Evolutionary conservation across 495 filamentous ascomycete species (phyloP).

Genomic region (Talaromyces borbonicus): DNA sequence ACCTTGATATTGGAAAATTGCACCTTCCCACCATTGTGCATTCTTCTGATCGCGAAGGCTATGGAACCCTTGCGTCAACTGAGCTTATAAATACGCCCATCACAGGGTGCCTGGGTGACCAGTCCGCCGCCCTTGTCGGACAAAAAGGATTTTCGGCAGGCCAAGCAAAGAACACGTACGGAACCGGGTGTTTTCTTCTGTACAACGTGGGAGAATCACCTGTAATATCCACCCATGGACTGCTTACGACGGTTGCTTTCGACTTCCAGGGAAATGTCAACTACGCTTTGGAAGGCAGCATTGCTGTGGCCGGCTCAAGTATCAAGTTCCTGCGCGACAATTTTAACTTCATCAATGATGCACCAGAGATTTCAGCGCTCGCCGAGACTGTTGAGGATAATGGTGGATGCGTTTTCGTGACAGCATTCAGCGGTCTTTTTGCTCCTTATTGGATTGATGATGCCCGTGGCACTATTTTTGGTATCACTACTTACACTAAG

Average conservation of each 20-base stretch:
- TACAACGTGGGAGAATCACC: constrained; percentile 89
- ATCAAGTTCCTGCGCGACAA: constrained; percentile 88
- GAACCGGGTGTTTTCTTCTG: constrained; percentile 88
- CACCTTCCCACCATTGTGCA: constrained; percentile 77
- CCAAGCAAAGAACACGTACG: constrained; percentile 92
- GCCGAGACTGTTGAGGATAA: constrained; percentile 75
- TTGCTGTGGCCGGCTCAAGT: constrained; percentile 82
- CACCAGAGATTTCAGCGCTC: constrained; percentile 68
- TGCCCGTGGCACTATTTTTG: constrained; percentile 86
- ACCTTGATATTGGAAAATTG: constrained; percentile 52
- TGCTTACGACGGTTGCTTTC: constrained; percentile 79
- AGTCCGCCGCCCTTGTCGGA: constrained; percentile 86
- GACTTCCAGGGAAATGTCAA: constrained; percentile 51
- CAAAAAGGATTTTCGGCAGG: constrained; percentile 84
- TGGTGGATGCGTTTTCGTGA: constrained; percentile 90
- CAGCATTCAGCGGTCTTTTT: constrained; percentile 90
- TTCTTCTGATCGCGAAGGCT: constrained; percentile 68
- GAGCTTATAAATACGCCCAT: constrained; percentile 61
- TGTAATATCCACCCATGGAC: constrained; percentile 82
- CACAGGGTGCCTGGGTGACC: constrained; percentile 83
- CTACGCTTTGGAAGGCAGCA: constrained; percentile 90
- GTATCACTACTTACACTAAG: constrained; percentile 84
- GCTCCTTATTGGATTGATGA: constrained; percentile 98
- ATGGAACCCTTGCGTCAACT: constrained; percentile 56
- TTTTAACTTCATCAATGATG: constrained; percentile 64